Conservation (phyloP, 1,139 yeast genomes). For the Schwanniomyces etchellsii region DNA sequence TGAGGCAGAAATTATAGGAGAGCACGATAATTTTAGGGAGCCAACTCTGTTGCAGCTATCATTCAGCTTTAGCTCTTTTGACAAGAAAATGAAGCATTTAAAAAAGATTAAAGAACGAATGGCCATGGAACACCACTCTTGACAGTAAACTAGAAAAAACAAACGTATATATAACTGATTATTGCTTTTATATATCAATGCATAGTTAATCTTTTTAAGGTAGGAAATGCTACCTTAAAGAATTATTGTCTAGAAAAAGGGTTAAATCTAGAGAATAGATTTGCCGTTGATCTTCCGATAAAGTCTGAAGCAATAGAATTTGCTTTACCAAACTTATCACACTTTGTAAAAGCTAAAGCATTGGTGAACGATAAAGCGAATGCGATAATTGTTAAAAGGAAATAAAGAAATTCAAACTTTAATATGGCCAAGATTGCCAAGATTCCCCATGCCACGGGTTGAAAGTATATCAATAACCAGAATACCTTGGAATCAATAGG, state of each 20-base stretch:
- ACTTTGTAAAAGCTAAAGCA: slow-evolving; percentile 82
- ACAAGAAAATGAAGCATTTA: neutral
- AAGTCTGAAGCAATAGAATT: slow-evolving; percentile 48
- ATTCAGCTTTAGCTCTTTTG: neutral
- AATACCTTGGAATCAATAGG: slow-evolving; percentile 88
- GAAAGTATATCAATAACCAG: slow-evolving; percentile 72
- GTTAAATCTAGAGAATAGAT: slow-evolving; percentile 44
- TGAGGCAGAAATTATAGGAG: neutral
- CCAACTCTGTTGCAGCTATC: neutral
- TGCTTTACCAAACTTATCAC: slow-evolving; percentile 89
- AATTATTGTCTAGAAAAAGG: slow-evolving; percentile 25
- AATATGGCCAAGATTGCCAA: slow-evolving; percentile 73
- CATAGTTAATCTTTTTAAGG: too few species aligned
- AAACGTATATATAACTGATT: neutral
- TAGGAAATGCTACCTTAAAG: too few species aligned
- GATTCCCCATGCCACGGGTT: slow-evolving; percentile 72
- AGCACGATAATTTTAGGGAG: neutral
- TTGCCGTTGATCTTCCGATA: slow-evolving; percentile 45
- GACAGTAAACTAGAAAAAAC: neutral
- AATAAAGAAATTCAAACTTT: slow-evolving; percentile 71
- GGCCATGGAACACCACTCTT: neutral
- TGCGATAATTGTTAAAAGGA: slow-evolving; percentile 61
- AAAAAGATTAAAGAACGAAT: neutral
- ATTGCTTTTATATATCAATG: neutral
- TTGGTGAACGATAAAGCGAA: slow-evolving; percentile 70